Evolutionary conservation across 2,329 filamentous ascomycete genomes (phyloP).

Genomic region (Alternaria gansuensis): DNA sequence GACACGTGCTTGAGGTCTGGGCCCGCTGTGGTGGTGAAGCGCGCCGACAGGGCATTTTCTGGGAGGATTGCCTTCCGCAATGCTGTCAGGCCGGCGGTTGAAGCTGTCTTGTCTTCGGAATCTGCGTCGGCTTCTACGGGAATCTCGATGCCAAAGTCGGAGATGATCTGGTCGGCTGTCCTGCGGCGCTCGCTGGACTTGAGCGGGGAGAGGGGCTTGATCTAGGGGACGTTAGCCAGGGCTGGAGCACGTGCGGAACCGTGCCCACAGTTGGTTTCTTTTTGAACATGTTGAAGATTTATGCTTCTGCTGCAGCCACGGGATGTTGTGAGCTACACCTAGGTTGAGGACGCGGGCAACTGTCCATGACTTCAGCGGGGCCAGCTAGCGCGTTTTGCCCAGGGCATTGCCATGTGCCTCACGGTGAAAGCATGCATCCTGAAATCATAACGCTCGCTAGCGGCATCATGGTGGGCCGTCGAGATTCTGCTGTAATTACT

Average conservation of each 20-base stretch:
- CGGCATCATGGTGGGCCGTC: not conserved
- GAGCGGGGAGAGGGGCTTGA: conserved; percentile 72
- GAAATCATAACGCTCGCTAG: conserved; percentile 1
- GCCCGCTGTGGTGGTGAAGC: conserved; percentile 71
- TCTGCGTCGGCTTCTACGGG: conserved; percentile 50
- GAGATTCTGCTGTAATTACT: conserved; percentile 4
- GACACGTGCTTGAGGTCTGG: conserved; percentile 68
- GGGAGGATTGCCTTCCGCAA: conserved; percentile 69
- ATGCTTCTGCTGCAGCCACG: not conserved
- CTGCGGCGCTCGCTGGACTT: conserved; percentile 73
- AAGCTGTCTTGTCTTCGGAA: conserved; percentile 55
- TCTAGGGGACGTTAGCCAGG: conserved; percentile 53
- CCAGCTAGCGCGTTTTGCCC: conserved; percentile 14
- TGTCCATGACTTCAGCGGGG: conserved; percentile 30
- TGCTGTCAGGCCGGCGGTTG: conserved; percentile 58
- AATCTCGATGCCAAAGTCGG: conserved; percentile 65
- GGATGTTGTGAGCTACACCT: not conserved
- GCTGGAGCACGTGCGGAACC: not conserved
- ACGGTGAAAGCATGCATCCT: not conserved
- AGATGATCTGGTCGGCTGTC: conserved; percentile 72
- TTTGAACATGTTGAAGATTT: conserved; percentile 64
- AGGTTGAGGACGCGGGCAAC: not conserved
- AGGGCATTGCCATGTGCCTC: conserved; percentile 1
- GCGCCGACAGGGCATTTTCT: conserved; percentile 68
- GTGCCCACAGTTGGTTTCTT: conserved; percentile 67